These are phyloP conservation scores for Bipolaris cookei DNA, from an alignment of 2,329 filamentous ascomycete species.

Conservation along the genomic window DNA sequence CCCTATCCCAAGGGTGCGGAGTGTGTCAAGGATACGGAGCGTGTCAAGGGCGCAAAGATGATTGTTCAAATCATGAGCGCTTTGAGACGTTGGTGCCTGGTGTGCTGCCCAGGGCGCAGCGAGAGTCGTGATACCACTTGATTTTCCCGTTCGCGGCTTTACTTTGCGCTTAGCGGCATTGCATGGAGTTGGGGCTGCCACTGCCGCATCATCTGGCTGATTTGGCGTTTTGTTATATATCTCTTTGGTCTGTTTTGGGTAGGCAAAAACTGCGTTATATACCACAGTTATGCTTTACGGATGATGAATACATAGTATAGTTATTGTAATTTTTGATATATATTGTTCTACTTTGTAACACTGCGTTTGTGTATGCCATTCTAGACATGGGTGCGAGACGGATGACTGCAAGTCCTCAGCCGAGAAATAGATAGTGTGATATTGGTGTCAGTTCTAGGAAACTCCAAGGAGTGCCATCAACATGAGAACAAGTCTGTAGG, in stretches of 20 bases:
- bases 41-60: conserved; percentile 36
- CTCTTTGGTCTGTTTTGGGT: conserved; percentile 11
- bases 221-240: conserved; percentile 18
- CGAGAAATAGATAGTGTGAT: too few relatives aligned
- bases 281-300: conserved; percentile 28
- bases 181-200: conserved; percentile 38
- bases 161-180: conserved; percentile 41
- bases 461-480: too few relatives aligned
- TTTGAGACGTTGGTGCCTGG: not conserved
- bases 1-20: conserved; percentile 44
- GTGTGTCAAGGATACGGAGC: conserved; percentile 35
- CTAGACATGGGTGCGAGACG: too few relatives aligned
- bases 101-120: conserved; percentile 15
- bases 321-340: not conserved
- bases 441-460: too few relatives aligned
- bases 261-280: conserved; percentile 29
- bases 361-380: too few relatives aligned
- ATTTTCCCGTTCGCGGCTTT: conserved; percentile 19
- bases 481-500: too few relatives aligned
- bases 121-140: conserved; percentile 13
- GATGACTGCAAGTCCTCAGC: too few relatives aligned
- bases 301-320: conserved; percentile 12
- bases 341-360: not conserved
- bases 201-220: not conserved
- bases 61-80: not conserved